Conservation (phyloP, 805 yeast species). For the Ogataea haglerorum region DNA sequence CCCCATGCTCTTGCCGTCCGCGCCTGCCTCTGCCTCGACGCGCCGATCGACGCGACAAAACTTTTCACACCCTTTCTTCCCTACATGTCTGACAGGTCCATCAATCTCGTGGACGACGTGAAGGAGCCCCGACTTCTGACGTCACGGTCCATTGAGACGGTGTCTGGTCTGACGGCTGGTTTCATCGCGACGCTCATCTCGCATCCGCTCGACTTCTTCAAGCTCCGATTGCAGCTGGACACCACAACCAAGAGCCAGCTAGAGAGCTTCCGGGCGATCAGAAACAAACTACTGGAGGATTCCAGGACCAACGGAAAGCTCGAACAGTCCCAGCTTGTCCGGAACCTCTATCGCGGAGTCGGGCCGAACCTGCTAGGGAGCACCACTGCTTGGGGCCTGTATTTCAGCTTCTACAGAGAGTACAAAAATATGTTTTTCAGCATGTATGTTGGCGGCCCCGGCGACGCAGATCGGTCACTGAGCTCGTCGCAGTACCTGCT, state of each 20-base stretch:
- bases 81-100: constrained; percentile 10
- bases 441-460: not conserved
- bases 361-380: constrained; percentile 81
- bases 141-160: constrained; percentile 40
- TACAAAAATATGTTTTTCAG: constrained; percentile 39
- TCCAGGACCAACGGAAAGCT: constrained; percentile 12
- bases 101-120: constrained; percentile 15
- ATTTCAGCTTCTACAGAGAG: constrained; percentile 72
- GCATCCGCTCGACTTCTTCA: constrained; percentile 87
- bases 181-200: constrained; percentile 71
- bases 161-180: constrained; percentile 81
- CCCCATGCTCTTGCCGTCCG: not conserved
- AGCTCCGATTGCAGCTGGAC: constrained; percentile 75
- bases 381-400: constrained; percentile 83
- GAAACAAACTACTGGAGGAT: constrained; percentile 12
- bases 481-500: constrained; percentile 45
- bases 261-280: constrained; percentile 27
- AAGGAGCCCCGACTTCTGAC: constrained; percentile 9
- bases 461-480: constrained; percentile 33
- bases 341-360: constrained; percentile 66
- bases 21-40: not conserved
- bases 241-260: constrained; percentile 30
- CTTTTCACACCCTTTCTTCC: constrained; percentile 2
- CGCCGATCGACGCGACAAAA: constrained; percentile 10
- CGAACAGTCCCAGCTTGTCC: constrained; percentile 10